Evolutionary conservation across 1,284 basidiomycete species (phyloP), one percentile per base, ranked within the genome.

Genomic region (Leccinum subrobustum): DNA sequence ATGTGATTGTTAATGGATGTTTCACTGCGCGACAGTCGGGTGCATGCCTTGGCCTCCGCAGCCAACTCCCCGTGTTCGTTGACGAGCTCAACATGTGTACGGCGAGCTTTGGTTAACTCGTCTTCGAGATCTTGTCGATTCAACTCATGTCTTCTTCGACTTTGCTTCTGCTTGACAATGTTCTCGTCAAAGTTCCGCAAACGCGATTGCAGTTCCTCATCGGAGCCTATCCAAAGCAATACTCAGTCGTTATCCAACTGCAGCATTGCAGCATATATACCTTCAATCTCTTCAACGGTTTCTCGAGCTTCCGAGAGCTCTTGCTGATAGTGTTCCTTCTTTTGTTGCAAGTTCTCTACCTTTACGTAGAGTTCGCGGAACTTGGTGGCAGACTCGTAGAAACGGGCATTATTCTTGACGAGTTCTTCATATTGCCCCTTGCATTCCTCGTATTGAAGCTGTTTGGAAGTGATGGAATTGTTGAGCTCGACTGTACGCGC

Each of bases 281-380:
- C 93, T 56, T 84, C 79, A 60, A 96, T 79, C 66, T 92, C 84
- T 50, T 88, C 84, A n/a, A 93, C 75, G 54, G 84, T 88, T 33
- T 86, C 78, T 59, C 85, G 83, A 42, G 89, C 86, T 52, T 88
- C 84, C 63, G 83, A 78, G 68, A 90, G 77, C 72, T 91, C 80
- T 62, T 78, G 70, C 63, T 83, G 74, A 62, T 81, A 77, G 18
- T 79, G 77, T n/a, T 76, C 67, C 70, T 89, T 91, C 68, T 84
- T 83, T 61, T 86, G 80, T 60, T 90, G 81, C 54, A 95, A 76
- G 53, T 81, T 82, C 61, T 92, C 86, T 18, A 91, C 86, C 62
- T 86, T 85, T 56, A 89, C 77, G 69, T 94, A 94, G 53, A 92
- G 84, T 71, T 95, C 88, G 42, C 91, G 85, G 73, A 98, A 98